Percentiles rank a stretch among this genome's conserved stretches.
Evolutionary conservation across 2,329 filamentous ascomycete genomes (phyloP).

Genomic region (Samsoniella hepiali): DNA sequence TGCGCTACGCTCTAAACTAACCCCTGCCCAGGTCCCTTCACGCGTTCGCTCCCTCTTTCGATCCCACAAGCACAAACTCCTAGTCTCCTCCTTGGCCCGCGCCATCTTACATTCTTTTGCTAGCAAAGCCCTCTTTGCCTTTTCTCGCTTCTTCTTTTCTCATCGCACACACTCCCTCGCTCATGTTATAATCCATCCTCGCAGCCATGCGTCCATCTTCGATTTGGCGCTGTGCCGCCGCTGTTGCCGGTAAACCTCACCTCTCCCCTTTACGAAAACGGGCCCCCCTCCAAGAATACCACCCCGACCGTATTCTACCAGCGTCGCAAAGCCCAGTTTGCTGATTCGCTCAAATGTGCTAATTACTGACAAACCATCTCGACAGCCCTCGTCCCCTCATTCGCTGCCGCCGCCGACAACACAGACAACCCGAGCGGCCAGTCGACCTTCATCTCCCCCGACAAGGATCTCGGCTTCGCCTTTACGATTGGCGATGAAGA

Average conservation of each 20-base stretch:
- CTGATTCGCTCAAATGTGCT: neutral
- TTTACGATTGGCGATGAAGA: conserved; percentile 47
- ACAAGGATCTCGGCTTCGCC: conserved; percentile 46
- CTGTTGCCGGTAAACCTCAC: conserved; percentile 11
- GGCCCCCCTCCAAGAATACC: neutral
- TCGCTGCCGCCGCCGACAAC: conserved; percentile 29
- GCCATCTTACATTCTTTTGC: neutral
- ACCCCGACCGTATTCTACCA: neutral
- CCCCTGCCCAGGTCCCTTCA: neutral
- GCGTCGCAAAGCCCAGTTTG: neutral
- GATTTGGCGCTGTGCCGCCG: conserved; percentile 16
- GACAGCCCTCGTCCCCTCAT: conserved; percentile 21
- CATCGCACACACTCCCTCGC: neutral
- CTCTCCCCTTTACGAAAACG: neutral
- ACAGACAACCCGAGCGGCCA: conserved; percentile 32
- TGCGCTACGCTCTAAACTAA: neutral
- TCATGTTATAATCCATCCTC: conserved; percentile 7
- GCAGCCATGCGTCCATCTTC: conserved; percentile 11
- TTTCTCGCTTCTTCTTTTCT: neutral
- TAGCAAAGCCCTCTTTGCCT: neutral
- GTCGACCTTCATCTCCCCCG: conserved; percentile 43
- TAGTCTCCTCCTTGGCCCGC: neutral
- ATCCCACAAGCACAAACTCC: conserved; percentile 8
- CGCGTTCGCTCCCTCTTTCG: conserved; percentile 9
- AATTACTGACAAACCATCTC: neutral